Conservation (phyloP, 306 rosid genomes). For the Crataegus laevigata region DNA sequence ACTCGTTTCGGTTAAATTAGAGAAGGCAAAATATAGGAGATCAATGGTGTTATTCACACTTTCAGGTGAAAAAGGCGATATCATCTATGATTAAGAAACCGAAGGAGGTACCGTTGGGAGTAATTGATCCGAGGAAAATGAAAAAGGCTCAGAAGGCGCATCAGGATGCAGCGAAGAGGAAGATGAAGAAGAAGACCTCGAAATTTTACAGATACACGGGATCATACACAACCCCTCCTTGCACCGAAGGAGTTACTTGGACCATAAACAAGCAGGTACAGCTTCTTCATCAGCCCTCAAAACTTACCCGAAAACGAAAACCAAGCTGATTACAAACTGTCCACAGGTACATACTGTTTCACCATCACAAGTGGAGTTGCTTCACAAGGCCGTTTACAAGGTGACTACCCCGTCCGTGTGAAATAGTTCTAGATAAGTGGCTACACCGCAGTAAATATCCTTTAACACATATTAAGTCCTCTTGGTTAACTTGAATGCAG, state of each 20-base stretch:
- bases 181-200: constrained; percentile 22
- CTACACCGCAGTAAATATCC: too few species aligned
- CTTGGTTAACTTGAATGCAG: constrained; percentile 9
- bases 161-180: constrained; percentile 1
- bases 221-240: constrained; percentile 73
- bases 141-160: constrained; percentile 16
- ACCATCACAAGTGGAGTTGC: constrained; percentile 30
- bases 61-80: constrained; percentile 40
- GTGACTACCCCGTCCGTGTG: constrained; percentile 26
- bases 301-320: neutral
- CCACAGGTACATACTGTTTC: constrained; percentile 38
- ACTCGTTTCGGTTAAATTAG: neutral
- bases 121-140: constrained; percentile 43
- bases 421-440: neutral
- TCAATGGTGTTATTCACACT: neutral
- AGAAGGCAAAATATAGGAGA: neutral
- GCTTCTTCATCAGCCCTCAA: neutral
- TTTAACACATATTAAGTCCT: neutral
- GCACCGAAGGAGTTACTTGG: constrained; percentile 75
- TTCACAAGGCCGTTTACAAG: constrained; percentile 49
- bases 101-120: constrained; percentile 29
- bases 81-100: constrained; percentile 16
- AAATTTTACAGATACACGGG: constrained; percentile 61
- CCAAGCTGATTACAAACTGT: neutral
- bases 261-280: constrained; percentile 43